Evolutionary conservation across 192 early-diverging fungal species (phyloP).

Genomic region (Funneliformis mosseae): DNA sequence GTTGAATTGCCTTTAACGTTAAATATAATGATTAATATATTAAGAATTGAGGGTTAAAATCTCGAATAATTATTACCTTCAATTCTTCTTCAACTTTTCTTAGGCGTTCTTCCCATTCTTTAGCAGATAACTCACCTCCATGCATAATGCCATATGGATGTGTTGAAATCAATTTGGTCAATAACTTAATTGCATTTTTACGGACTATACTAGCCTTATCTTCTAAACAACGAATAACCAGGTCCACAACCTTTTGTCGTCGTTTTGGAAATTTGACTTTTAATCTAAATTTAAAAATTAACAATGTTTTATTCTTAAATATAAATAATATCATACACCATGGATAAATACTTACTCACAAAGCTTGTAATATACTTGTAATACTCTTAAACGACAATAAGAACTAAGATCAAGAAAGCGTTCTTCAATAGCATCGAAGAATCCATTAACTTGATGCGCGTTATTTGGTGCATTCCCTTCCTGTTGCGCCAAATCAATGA

Average conservation of each 20-base stretch:
- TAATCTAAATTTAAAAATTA: constrained; percentile 30
- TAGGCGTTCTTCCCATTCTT: constrained; percentile 69
- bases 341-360: constrained; percentile 63
- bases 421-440: constrained; percentile 91
- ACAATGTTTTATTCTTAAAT: background rate
- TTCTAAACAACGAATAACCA: constrained; percentile 78
- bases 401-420: constrained; percentile 88
- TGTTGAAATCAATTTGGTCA: constrained; percentile 79
- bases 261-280: constrained; percentile 74
- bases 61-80: constrained; percentile 45
- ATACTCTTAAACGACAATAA: constrained; percentile 83
- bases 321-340: background rate
- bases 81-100: constrained; percentile 69
- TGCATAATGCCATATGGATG: constrained; percentile 86
- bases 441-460: constrained; percentile 74
- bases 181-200: constrained; percentile 85
- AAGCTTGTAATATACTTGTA: constrained; percentile 82
- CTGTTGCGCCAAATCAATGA: constrained; percentile 71
- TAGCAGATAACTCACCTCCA: constrained; percentile 74
- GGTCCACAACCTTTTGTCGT: constrained; percentile 65
- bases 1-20: constrained; percentile 38
- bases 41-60: background rate
- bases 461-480: constrained; percentile 68
- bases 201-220: constrained; percentile 92
- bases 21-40: background rate